Percentiles rank a stretch among this genome's conserved stretches.
Evolutionary conservation across 495 filamentous ascomycete genomes (phyloP).

Genomic region (Hypomontagnella monticulosa): DNA sequence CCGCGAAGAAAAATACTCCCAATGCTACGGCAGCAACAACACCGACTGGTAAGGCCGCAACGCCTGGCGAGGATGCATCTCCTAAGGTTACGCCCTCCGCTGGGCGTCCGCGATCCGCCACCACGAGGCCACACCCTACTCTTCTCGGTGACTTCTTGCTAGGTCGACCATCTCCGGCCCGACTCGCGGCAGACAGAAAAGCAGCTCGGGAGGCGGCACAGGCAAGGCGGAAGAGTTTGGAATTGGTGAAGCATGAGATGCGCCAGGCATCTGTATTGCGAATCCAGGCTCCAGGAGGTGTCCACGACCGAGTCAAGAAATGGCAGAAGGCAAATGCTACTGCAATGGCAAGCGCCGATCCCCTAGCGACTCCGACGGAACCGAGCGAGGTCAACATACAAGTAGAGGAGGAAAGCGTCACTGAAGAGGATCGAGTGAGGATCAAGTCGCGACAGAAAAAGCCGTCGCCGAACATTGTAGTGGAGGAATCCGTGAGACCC

Average conservation of each 20-base stretch:
- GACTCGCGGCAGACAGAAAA: slow-evolving; percentile 50
- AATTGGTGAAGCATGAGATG: slow-evolving; percentile 62
- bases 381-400: slow-evolving; percentile 56
- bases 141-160: slow-evolving; percentile 64
- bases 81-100: slow-evolving; percentile 55
- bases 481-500: too few relatives aligned
- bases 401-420: slow-evolving; percentile 58
- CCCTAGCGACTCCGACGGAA: slow-evolving; percentile 53
- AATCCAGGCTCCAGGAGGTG: slow-evolving; percentile 61
- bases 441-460: slow-evolving; percentile 58
- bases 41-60: slow-evolving; percentile 12
- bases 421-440: slow-evolving; percentile 58
- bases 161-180: slow-evolving; percentile 59
- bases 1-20: slow-evolving; percentile 21
- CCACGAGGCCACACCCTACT: slow-evolving; percentile 49
- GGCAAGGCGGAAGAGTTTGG: slow-evolving; percentile 56
- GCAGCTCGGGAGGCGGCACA: slow-evolving; percentile 47
- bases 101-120: slow-evolving; percentile 41
- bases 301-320: slow-evolving; percentile 74
- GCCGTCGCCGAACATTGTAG: slow-evolving; percentile 38
- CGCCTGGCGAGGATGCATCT: slow-evolving; percentile 40
- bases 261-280: slow-evolving; percentile 55
- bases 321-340: slow-evolving; percentile 78
- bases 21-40: slow-evolving; percentile 26
- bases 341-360: slow-evolving; percentile 55